Evolutionary conservation across 257 asterid genomes (phyloP), one percentile per base, ranked within the genome.

Genomic region (Primulina huaijiensis): DNA sequence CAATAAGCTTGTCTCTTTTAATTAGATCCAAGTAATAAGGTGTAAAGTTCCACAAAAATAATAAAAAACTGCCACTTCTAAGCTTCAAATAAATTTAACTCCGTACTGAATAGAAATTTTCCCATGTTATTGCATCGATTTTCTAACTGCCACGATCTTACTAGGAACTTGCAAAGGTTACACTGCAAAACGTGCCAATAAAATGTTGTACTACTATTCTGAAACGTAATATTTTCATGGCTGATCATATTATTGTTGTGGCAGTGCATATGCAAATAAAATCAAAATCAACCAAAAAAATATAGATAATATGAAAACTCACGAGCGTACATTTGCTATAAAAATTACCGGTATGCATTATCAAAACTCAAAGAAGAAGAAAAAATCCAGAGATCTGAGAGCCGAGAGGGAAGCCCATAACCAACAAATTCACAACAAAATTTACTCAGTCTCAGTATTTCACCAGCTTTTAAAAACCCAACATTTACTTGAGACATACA

Each of bases 221-320:
- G 8, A 35, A 64, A 63, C 69, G 57, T 56, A 68, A 16, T 29
- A 27, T 53, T 27, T 46, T 71, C 8, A 66, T 31, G 20, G 57
- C 21, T 20, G 21, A 55, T 52, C 70, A 68, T 16, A n/a, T n/a
- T 6, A 3, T 25, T 67, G 30, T 31, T 23, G 8, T 33, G 25
- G 7, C 29, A 50, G 46, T 29, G 53, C 67, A 17, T 5, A 33
- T 16, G 7, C 46, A 35, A 23, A 20, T 40, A 14, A 21, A 31
- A 30, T 27, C 63, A 8, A 50, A 53, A 64, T 38, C 69, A 60
- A 68, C 58, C 65, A 23, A 50, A 52, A 69, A 7, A 35, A 16
- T 40, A 56, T 34, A 58, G 17, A 68, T 50, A 50, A 34, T 21
- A 37, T 65, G 74, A 31, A 14, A 65, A 17, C 19, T 33, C 65